A percentile compares a stretch with the other conserved stretches of the same genome.
phyloP scores from a whole-genome alignment of 1,139 yeast species.

The Yamadazyma songkhlaensis region DNA sequence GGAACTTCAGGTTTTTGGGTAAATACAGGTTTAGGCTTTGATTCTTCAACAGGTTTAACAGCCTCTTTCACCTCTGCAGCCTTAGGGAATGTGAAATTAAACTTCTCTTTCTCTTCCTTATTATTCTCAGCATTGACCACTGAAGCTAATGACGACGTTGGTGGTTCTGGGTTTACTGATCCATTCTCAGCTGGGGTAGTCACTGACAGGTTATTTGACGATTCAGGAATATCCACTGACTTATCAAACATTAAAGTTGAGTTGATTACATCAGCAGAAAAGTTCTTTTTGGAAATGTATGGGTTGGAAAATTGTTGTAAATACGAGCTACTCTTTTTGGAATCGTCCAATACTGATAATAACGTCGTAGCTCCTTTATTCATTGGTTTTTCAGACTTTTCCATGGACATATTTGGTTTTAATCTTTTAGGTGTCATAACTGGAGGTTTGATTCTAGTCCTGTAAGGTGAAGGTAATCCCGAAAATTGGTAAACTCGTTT shows the following conservation, averaged over 20 bases:
- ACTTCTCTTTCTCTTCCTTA: neutral
- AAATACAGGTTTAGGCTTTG: no score
- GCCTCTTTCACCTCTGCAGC: neutral
- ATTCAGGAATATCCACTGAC: conserved; percentile 18
- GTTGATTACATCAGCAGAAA: conserved; percentile 37
- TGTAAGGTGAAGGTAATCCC: conserved; percentile 63
- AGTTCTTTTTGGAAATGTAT: conserved; percentile 21
- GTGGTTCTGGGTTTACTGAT: conserved; percentile 10
- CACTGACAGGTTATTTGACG: conserved; percentile 13
- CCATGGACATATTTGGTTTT: conserved; percentile 5
- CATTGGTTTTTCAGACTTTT: conserved; percentile 23
- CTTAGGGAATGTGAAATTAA: neutral
- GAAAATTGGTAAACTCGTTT: conserved; percentile 60
- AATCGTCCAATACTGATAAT: conserved; percentile 56
- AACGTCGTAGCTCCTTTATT: conserved; percentile 69
- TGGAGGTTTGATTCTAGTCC: conserved; percentile 44
- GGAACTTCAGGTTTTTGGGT: no score
- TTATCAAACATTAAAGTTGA: conserved; percentile 36
- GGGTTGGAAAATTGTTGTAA: conserved; percentile 50
- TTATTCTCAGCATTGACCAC: conserved; percentile 2
- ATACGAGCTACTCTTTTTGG: conserved; percentile 14
- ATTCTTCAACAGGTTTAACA: neutral
- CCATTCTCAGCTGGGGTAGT: conserved; percentile 16
- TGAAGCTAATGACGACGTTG: conserved; percentile 4
- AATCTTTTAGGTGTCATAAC: conserved; percentile 11